Percentiles rank a stretch among this genome's conserved stretches.
Conservation (phyloP, 192 early-diverging fungal species). For the Entomortierella beljakovae region DNA sequence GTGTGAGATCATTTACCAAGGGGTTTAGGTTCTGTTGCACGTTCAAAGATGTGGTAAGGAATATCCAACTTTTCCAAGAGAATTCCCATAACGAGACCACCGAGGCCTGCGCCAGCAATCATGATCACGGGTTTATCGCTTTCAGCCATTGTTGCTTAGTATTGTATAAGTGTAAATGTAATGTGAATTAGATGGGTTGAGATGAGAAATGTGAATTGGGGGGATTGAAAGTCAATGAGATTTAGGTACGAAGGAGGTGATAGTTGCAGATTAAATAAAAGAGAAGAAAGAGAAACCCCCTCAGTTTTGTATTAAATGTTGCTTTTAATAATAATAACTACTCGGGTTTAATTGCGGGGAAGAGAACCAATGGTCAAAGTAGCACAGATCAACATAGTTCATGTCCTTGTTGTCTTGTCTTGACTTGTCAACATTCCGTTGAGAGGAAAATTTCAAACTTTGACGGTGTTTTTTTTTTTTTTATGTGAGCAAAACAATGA, state of each 20-base stretch:
- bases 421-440: too few species aligned
- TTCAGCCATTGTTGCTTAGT: background rate
- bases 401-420: too few species aligned
- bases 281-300: background rate
- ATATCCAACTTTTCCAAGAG: conserved; percentile 13
- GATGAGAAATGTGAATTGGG: background rate
- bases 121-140: background rate
- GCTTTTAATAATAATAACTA: too few species aligned
- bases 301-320: too few species aligned
- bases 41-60: conserved; percentile 22
- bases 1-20: conserved; percentile 3
- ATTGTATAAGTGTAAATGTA: background rate
- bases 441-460: too few species aligned
- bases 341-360: too few species aligned
- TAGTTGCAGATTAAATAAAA: background rate
- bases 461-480: too few species aligned
- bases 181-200: background rate
- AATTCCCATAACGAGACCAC: conserved; percentile 8
- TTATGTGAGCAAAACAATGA: too few species aligned
- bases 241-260: background rate
- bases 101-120: conserved; percentile 14
- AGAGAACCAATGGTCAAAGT: too few species aligned
- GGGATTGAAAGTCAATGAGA: background rate
- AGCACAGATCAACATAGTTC: too few species aligned
- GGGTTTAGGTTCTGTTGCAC: conserved; percentile 13